Percentiles rank a stretch among this genome's conserved stretches.
Evolutionary conservation across 108 stramenopile genomes (phyloP).

Genomic region (Conticribra weissflogii): DNA sequence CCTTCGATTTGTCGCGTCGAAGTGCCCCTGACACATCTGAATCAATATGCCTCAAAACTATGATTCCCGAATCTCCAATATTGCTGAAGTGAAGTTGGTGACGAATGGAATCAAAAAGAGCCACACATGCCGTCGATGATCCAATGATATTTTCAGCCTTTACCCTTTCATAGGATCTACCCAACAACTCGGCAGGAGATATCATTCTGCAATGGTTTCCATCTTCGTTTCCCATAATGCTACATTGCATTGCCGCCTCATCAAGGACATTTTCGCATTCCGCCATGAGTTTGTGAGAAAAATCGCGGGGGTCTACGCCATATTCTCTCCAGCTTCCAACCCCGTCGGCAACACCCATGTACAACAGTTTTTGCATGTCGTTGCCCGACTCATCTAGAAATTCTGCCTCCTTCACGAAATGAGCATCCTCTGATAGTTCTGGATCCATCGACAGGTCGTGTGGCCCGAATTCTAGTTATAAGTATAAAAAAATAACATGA

Average conservation of each 20-base stretch:
- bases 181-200: constrained; percentile 70
- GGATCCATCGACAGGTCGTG: constrained; percentile 64
- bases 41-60: constrained; percentile 95
- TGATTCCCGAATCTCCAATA: constrained; percentile 95
- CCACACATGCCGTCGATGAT: constrained; percentile 89
- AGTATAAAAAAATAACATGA: neutral
- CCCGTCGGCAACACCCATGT: constrained; percentile 95
- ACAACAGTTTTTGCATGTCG: constrained; percentile 66
- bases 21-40: constrained; percentile 87
- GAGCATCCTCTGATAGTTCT: constrained; percentile 89
- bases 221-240: constrained; percentile 42
- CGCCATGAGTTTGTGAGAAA: constrained; percentile 86
- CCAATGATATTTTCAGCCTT: constrained; percentile 86
- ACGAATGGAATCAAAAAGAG: constrained; percentile 85
- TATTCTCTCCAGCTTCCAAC: constrained; percentile 97
- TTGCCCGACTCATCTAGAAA: constrained; percentile 70
- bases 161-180: constrained; percentile 76
- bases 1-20: constrained; percentile 72
- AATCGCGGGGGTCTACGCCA: constrained; percentile 92
- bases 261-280: constrained; percentile 70
- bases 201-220: constrained; percentile 62
- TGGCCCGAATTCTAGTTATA: constrained; percentile 66
- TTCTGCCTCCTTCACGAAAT: constrained; percentile 62
- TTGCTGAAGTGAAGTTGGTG: constrained; percentile 95
- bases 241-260: constrained; percentile 51